These are phyloP conservation scores for Phytophthora melonis DNA, from an alignment of 352 stramenopile genomes.

Conservation along the genomic window DNA sequence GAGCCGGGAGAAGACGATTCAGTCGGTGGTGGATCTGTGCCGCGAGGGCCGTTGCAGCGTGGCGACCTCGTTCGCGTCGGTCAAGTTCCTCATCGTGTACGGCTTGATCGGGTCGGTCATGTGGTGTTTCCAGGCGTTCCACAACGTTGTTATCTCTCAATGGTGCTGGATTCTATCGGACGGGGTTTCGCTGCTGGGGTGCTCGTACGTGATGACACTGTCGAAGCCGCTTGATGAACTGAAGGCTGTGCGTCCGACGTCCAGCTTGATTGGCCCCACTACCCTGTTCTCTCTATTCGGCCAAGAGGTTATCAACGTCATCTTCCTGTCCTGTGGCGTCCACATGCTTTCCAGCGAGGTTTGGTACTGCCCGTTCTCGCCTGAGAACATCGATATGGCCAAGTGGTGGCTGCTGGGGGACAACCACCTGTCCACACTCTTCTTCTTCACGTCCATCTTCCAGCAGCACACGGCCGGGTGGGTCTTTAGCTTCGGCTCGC, in stretches of 20 bases:
- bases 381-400: conserved; percentile 43
- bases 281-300: conserved; percentile 58
- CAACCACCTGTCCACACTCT: conserved; percentile 47
- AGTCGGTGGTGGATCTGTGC: conserved; percentile 84
- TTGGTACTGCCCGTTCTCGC: conserved; percentile 58
- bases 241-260: conserved; percentile 43
- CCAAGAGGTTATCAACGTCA: conserved; percentile 61
- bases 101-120: conserved; percentile 78
- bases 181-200: conserved; percentile 66
- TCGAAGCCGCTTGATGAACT: conserved; percentile 55
- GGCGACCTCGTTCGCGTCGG: conserved; percentile 81
- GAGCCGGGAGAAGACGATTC: conserved; percentile 78
- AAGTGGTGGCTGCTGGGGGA: conserved; percentile 63
- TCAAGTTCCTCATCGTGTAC: conserved; percentile 93
- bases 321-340: conserved; percentile 47
- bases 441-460: conserved; percentile 44
- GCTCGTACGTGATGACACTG: conserved; percentile 80
- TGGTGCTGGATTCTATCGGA: conserved; percentile 81
- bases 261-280: conserved; percentile 63
- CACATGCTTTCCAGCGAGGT: conserved; percentile 40
- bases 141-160: conserved; percentile 71
- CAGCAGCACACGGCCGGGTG: conserved; percentile 41
- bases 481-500: conserved; percentile 55
- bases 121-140: conserved; percentile 75
- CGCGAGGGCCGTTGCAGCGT: conserved; percentile 89